Conservation (phyloP, 192 early-diverging fungal genomes). For the Lobosporangium transversale region DNA sequence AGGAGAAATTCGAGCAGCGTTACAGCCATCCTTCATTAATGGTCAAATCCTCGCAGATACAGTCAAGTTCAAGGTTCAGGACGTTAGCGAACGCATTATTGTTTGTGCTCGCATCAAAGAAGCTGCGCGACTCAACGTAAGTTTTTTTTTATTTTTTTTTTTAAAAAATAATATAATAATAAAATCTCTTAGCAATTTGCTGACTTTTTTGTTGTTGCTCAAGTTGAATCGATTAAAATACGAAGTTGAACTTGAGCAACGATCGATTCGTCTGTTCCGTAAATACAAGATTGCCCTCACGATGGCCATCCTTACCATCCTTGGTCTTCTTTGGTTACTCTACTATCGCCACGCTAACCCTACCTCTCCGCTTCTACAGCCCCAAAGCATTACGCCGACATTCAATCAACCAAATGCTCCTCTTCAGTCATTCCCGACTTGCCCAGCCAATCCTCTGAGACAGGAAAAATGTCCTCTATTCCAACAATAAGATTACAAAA, state of each 20-base stretch:
- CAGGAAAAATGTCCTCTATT: too few species aligned
- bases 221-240: conserved; percentile 43
- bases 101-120: conserved; percentile 44
- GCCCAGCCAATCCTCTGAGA: too few species aligned
- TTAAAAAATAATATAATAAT: too few species aligned
- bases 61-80: conserved; percentile 24
- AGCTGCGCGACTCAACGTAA: conserved; percentile 41
- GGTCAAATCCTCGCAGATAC: conserved; percentile 42
- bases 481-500: too few species aligned
- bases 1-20: conserved; percentile 4
- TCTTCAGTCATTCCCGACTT: too few species aligned
- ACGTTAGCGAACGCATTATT: conserved; percentile 49
- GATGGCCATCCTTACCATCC: not conserved
- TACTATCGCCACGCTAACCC: conserved; percentile 9
- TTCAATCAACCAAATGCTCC: too few species aligned
- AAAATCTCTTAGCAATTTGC: not conserved
- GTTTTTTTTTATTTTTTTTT: not conserved
- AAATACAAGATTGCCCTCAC: conserved; percentile 47
- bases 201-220: not conserved
- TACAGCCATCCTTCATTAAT: conserved; percentile 18
- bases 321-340: conserved; percentile 13
- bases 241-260: conserved; percentile 41
- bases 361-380: too few species aligned
- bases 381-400: too few species aligned
- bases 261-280: conserved; percentile 29